Conservation (phyloP, 306 rosid species). For the Chamaecrista fasciculata region DNA sequence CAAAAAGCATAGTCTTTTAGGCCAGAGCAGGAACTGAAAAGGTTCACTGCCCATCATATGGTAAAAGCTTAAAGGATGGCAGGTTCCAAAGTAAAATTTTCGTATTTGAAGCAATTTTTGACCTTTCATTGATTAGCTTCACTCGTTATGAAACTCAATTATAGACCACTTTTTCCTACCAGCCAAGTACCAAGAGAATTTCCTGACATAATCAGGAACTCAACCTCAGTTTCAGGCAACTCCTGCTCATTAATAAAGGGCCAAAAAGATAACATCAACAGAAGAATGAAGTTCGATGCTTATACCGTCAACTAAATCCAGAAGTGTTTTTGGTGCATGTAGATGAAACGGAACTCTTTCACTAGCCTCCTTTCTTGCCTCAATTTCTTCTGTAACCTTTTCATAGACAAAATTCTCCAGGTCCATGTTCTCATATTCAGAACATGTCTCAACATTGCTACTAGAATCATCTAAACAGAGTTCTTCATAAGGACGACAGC, state of each 20-base stretch:
- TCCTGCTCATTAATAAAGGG: background rate
- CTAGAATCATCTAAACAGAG: conserved; percentile 65
- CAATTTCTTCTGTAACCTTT: conserved; percentile 85
- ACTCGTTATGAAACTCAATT: background rate
- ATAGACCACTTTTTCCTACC: background rate
- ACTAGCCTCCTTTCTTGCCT: conserved; percentile 74
- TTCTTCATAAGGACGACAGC: conserved; percentile 58
- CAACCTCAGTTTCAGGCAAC: background rate
- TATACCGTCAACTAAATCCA: conserved; percentile 77
- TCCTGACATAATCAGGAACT: background rate
- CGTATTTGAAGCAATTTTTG: background rate
- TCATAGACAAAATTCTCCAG: conserved; percentile 81
- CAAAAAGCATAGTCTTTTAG: conserved; percentile 1
- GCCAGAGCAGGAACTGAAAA: background rate
- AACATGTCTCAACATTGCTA: conserved; percentile 64
- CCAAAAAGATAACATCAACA: background rate
- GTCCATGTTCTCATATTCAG: conserved; percentile 91
- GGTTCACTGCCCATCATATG: background rate
- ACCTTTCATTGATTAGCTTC: background rate
- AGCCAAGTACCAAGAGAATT: background rate
- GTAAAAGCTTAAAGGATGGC: background rate
- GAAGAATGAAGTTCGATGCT: background rate
- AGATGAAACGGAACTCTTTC: conserved; percentile 76
- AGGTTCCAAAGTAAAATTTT: background rate
- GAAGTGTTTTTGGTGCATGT: conserved; percentile 72